Base-by-base conservation (phyloP, 2,329 filamentous ascomycete genomes). In the Colletotrichum sansevieriae region DNA sequence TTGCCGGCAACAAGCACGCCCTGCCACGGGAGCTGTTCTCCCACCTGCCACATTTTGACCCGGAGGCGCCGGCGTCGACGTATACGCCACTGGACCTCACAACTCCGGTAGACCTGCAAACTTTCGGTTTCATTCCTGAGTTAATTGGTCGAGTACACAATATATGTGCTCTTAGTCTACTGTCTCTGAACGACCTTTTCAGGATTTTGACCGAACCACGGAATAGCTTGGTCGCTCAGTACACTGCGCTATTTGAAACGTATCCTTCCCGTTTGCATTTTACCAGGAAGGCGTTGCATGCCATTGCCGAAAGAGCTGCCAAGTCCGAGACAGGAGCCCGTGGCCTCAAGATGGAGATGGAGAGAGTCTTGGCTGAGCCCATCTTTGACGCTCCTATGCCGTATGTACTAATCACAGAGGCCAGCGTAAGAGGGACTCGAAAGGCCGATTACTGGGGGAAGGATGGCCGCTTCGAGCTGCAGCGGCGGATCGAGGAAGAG, bases 71-170 rank as follows among this genome's bases (percentile, higher is more conserved):
- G 9, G 73, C 76, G 13, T 75, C 80, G 3, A 76, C 75, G 0
- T 87, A 88, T 68, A 88, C 87, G 1, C 87, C 82, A 56, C 83
- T 96, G 1, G 92, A 95, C 72, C 86, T 96, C 22, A 87, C 92
- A 29, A 92, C 89, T 4, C 92, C 93, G 1, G 84, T 88, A 11
- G 92, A 97, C 74, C 83, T 97, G 2, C 93, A 97, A 78, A 88
- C 86, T 49, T 98, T 94, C 75, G 95, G 95, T 13, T 93, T 98
- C 76, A 98, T 98, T 62, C 95, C 95, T 0, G 95, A 98, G 80
- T 85, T 98, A n/a, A 92, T 98, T 61, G 96, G 96, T n/a, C 92
- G 96, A 18, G 90, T 99, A 55, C 95, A 97, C 60, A 93, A 97
- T 67, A 92, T 94, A 56, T 94, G 94, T 70, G 93, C 96, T 0